Base-by-base conservation (phyloP, 306 rosid genomes). In the Sechiopsis laciniata region DNA sequence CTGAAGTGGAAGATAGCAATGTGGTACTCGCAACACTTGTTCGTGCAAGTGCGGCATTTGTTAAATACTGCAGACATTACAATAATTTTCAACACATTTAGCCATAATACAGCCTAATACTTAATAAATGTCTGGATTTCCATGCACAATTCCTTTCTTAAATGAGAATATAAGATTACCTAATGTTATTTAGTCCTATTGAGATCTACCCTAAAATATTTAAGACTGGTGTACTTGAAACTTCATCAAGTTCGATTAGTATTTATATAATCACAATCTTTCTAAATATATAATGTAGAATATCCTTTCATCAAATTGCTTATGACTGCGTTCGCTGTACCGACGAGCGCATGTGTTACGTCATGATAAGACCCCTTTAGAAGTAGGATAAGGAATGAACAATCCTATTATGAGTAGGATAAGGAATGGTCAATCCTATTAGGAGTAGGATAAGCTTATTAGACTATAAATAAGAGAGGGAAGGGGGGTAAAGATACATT, bases 1-100 rank as follows among this genome's bases (percentile, higher is more conserved):
- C 81, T 26, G 81, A 73, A 22, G 81, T 78, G n/a, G 81, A 78
- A 37, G 73, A 78, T 51, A 78, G n/a, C 70, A 78, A 24, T 20
- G 81, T 73, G 20, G 74, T 78, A 16, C 68, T 78, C 4, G 81
- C 74, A 51, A 78, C 81, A 45, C 81, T 78, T 64, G 68, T 78
- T 72, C 81, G 29, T 40, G 21, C 81, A 54, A 78, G 81, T n/a
- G 81, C 81, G 14, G 81, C 81, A 37, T 73, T 73, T 19, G 72
- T 78, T 40, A 46, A 78, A 73, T 78, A 78, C 81, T 78, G 77
- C 77, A 64, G 16, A 55, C 11, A 61, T 15, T 21, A 73, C 32
- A 73, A 74, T 14, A 16, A 37, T 35, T 68, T 50, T 46, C 73
- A 68, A 45, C 35, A 12, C 13, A 19, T 46, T 46, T 20, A 67